phyloP scores from a whole-genome alignment of 1,284 basidiomycete genomes.

The Phellinidium pouzarii region DNA sequence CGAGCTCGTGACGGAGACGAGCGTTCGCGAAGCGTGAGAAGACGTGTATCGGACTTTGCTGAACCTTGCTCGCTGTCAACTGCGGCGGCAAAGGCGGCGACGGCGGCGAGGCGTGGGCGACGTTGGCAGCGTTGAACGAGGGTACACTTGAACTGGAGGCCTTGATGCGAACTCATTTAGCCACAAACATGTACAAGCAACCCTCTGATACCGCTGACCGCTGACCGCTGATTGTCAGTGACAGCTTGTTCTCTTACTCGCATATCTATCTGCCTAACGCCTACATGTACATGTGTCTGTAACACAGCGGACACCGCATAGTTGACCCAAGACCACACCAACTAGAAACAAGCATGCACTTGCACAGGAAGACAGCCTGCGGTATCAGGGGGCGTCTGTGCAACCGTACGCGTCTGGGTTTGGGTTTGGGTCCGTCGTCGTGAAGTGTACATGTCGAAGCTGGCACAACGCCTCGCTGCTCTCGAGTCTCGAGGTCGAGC shows the following conservation, averaged over 20 bases:
- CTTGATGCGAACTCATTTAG: constrained; percentile 2
- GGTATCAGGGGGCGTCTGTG: not conserved
- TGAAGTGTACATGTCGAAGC: not conserved
- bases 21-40: constrained; percentile 2
- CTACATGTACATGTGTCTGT: too few relatives aligned
- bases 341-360: too few relatives aligned
- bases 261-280: too few relatives aligned
- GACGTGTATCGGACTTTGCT: not conserved
- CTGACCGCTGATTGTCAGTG: not conserved
- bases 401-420: too few relatives aligned
- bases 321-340: too few relatives aligned
- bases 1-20: constrained; percentile 10
- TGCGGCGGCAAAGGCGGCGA: constrained; percentile 13
- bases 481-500: too few relatives aligned
- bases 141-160: constrained; percentile 1
- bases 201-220: constrained; percentile 9
- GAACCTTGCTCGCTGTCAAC: constrained; percentile 14
- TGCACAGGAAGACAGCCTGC: not conserved
- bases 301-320: too few relatives aligned
- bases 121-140: constrained; percentile 9
- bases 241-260: too few relatives aligned
- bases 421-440: not conserved
- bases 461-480: too few relatives aligned
- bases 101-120: constrained; percentile 2
- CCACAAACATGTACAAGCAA: constrained; percentile 10